Conservation (phyloP, 2,329 filamentous ascomycete species). For the Septoria petroselini region DNA sequence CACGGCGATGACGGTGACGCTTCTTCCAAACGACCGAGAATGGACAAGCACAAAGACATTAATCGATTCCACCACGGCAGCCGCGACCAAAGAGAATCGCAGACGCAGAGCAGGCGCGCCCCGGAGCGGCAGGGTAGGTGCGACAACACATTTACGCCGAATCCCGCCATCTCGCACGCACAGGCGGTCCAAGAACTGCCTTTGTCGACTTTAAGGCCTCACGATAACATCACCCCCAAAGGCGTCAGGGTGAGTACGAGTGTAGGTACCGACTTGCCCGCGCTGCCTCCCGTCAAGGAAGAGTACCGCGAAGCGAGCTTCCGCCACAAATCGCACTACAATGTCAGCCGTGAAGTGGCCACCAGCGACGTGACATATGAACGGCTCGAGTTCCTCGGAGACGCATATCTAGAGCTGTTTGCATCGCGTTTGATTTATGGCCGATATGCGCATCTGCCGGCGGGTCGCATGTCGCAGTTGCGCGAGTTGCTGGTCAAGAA, state of each 20-base stretch:
- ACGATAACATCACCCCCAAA: not conserved
- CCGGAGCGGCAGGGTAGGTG: not conserved
- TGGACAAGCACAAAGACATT: constrained; percentile 8
- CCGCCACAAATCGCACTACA: constrained; percentile 34
- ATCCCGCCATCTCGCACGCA: constrained; percentile 13
- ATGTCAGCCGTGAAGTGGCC: constrained; percentile 26
- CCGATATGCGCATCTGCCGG: constrained; percentile 62
- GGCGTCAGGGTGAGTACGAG: constrained; percentile 21
- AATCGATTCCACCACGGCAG: constrained; percentile 8
- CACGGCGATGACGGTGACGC: constrained; percentile 15
- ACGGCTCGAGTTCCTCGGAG: constrained; percentile 81
- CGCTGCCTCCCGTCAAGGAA: constrained; percentile 31
- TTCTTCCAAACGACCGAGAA: constrained; percentile 11
- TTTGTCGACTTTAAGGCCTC: constrained; percentile 4
- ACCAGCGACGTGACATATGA: constrained; percentile 60
- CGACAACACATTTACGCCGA: not conserved
- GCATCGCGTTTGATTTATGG: constrained; percentile 72
- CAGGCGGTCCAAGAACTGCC: constrained; percentile 26
- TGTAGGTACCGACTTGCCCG: constrained; percentile 26
- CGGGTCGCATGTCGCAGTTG: constrained; percentile 70
- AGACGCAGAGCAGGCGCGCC: not conserved
- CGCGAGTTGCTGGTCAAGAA: constrained; percentile 81
- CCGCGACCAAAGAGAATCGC: constrained; percentile 8
- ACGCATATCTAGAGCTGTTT: constrained; percentile 77
- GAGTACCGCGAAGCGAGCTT: constrained; percentile 34